Evolutionary conservation across 202 grass and related monocot species (phyloP), one percentile per base, ranked within the genome.

Genomic region (Panicum hallii): DNA sequence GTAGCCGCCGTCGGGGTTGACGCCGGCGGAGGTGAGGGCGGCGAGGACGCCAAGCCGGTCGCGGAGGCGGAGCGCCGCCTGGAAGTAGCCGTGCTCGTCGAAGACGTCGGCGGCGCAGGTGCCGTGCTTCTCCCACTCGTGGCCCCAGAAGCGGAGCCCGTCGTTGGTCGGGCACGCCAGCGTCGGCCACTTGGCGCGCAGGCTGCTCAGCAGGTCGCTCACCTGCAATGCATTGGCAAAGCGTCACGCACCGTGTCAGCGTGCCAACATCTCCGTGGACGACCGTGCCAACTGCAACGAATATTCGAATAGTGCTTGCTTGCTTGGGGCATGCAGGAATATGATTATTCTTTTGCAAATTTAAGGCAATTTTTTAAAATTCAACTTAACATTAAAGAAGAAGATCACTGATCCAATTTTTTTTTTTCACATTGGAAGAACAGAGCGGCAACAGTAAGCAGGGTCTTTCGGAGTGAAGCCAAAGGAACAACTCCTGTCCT

Each of bases 101-200:
- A 98, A 89, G 50, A 89, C 3, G 69, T 80, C 32, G 52, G 70
- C 58, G 2, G 95, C 85, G 79, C 95, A 95, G 61, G 95, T 95
- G 85, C 95, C 95, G 78, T 98, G 95, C 84, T 98, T 98, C 68
- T 92, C 87, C 95, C 95, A 95, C 78, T 93, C 95, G 63, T 98
- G 95, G 16, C 44, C 74, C 95, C 95, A 98, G 85, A 98, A 98
- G 0, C 9, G 20, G 49, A 83, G 30, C 4, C 95, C 95, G 63
- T 98, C 93, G 63, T 30, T 72, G 30, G 68, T 85, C 9, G 95
- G 95, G 80, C 95, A 98, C 23, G 93, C 90, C 70, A 98, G 75
- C 45, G 95, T 95, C 41, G 95, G 95, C 95, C 95, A 98, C 2
- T 90, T 40, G 5, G 72, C 7, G 32, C 89, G 87, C 23, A 95